Evolutionary conservation across 345 rosid species (phyloP).

Genomic region (Arabis hirsuta): DNA sequence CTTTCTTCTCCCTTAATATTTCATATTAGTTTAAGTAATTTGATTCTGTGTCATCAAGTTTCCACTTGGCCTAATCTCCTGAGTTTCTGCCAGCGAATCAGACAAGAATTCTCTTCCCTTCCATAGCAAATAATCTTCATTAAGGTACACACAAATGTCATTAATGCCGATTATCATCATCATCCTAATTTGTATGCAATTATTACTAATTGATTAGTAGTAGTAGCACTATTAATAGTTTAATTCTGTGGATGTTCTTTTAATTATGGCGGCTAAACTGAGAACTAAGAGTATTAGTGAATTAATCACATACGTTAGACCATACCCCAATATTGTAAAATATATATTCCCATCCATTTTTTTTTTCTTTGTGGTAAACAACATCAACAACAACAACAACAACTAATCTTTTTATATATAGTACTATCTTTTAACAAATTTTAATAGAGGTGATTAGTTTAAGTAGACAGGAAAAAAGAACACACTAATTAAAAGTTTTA

Average conservation of each 20-base stretch:
- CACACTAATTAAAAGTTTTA: background rate
- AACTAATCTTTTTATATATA: slow-evolving; percentile 16
- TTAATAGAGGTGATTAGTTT: slow-evolving; percentile 39
- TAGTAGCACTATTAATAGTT: slow-evolving; percentile 7
- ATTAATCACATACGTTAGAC: slow-evolving; percentile 44
- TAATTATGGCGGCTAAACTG: slow-evolving; percentile 32
- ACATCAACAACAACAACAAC: slow-evolving; percentile 36
- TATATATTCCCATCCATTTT: slow-evolving; percentile 20
- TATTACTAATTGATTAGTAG: background rate
- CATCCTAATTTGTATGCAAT: background rate
- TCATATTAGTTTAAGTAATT: slow-evolving; percentile 2
- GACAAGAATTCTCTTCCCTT: slow-evolving; percentile 37
- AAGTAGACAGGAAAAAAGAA: slow-evolving; percentile 42
- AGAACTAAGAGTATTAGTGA: slow-evolving; percentile 37
- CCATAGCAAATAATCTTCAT: slow-evolving; percentile 12
- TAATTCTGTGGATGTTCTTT: background rate
- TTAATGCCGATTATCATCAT: background rate
- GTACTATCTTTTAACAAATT: background rate
- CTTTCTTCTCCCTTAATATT: background rate
- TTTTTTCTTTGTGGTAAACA: slow-evolving; percentile 32
- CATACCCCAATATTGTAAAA: slow-evolving; percentile 22
- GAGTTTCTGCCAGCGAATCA: slow-evolving; percentile 40
- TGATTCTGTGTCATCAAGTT: slow-evolving; percentile 23
- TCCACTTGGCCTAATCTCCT: slow-evolving; percentile 36
- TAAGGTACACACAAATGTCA: slow-evolving; percentile 32